Percentiles rank a stretch among this genome's conserved stretches.
Evolutionary conservation across 2,329 filamentous ascomycete genomes (phyloP).

Genomic region (Rutstroemia sp.): DNA sequence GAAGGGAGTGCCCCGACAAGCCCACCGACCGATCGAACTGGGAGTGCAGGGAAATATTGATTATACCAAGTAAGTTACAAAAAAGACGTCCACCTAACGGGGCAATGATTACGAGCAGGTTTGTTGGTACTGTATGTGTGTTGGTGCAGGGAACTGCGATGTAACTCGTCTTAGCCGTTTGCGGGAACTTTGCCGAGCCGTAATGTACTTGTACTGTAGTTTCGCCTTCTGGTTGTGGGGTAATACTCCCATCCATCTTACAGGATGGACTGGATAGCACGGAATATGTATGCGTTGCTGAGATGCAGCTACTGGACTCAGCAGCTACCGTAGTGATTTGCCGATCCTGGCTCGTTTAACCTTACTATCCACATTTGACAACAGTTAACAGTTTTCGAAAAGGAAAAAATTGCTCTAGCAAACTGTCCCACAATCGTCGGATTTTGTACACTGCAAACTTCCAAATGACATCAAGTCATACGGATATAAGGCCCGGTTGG

Average conservation of each 20-base stretch:
- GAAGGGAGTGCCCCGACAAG: not conserved
- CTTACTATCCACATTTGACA: no score
- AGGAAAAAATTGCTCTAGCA: not conserved
- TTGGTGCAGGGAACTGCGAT: not conserved
- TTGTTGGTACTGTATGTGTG: not conserved
- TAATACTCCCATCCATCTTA: not conserved
- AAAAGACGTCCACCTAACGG: no score
- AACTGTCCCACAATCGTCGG: not conserved
- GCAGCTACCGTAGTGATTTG: not conserved
- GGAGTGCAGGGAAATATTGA: not conserved
- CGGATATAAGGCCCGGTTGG: conserved; percentile 1
- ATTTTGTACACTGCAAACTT: not conserved
- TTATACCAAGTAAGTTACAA: not conserved
- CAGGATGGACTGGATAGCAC: no score
- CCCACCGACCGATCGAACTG: not conserved
- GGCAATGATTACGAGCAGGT: not conserved
- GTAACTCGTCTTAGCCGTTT: not conserved
- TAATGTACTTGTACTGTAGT: not conserved
- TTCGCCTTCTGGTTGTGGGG: not conserved
- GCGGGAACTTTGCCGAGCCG: not conserved
- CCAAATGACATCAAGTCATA: not conserved
- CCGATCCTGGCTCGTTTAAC: no score
- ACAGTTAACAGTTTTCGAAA: no score
- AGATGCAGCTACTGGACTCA: not conserved
- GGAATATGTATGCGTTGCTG: not conserved